A percentile compares a stretch with the other conserved stretches of the same genome.
These are phyloP conservation scores for Pseudocohnilembus persalinus DNA, from an alignment of 169 alveolate species.

Conservation along the genomic window DNA sequence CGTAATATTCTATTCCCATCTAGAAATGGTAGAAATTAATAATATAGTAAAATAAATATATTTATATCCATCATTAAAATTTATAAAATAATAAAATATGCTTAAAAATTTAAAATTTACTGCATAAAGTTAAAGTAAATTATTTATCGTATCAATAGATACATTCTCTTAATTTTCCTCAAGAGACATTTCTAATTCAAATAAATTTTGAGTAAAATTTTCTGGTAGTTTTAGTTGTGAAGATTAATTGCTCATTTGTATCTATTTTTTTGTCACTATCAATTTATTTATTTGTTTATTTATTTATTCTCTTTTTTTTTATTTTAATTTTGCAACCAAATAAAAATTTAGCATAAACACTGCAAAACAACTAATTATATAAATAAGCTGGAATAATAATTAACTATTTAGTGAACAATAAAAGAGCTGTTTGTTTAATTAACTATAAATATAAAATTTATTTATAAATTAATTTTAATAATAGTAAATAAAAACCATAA, in stretches of 20 bases:
- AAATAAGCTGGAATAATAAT: background rate
- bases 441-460: background rate
- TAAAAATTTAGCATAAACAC: background rate
- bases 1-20: constrained; percentile 44
- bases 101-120: background rate
- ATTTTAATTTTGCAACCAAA: background rate
- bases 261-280: constrained; percentile 16
- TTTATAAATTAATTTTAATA: no score
- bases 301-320: background rate
- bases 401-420: background rate
- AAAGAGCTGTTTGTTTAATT: background rate
- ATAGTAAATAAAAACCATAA: no score
- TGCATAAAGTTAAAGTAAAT: constrained; percentile 3
- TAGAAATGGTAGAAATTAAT: background rate
- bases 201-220: constrained; percentile 3
- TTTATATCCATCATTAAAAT: background rate
- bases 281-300: background rate
- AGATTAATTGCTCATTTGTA: background rate
- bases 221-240: constrained; percentile 6
- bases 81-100: background rate
- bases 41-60: background rate
- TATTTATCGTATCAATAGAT: background rate
- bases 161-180: constrained; percentile 5
- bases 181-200: constrained; percentile 15
- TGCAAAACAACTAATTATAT: background rate